Evolutionary conservation across 176 grass and related monocot genomes (phyloP).

Genomic region (Eremochloa ophiuroides): DNA sequence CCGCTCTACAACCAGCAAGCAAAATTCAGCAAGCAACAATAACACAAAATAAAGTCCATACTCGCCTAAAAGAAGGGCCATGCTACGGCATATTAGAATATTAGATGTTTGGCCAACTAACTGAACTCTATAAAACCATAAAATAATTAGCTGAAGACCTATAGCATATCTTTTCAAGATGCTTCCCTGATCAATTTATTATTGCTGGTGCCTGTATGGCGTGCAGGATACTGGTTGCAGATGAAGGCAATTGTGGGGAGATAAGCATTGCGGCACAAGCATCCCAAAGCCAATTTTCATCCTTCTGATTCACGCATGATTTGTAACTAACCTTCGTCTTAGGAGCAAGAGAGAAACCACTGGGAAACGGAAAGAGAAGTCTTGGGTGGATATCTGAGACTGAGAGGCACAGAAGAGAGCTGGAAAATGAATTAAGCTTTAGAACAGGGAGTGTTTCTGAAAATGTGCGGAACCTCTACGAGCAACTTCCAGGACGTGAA

Average conservation of each 20-base stretch:
- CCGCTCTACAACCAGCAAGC: conserved; percentile 24
- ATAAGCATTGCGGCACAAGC: conserved; percentile 47
- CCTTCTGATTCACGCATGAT: conserved; percentile 50
- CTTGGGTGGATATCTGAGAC: conserved; percentile 31
- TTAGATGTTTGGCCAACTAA: conserved; percentile 20
- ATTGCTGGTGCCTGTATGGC: conserved; percentile 17
- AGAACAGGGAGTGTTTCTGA: conserved; percentile 14
- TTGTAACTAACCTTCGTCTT: conserved; percentile 39
- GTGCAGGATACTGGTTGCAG: conserved; percentile 49
- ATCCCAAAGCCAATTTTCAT: conserved; percentile 53
- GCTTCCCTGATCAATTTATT: conserved; percentile 9
- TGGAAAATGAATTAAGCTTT: conserved; percentile 14
- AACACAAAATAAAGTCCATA: neutral
- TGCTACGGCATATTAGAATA: neutral
- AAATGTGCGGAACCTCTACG: neutral
- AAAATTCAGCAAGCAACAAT: conserved; percentile 34
- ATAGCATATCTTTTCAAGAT: conserved; percentile 6
- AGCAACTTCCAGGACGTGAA: conserved; percentile 10
- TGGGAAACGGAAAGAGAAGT: conserved; percentile 17
- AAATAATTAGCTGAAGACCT: conserved; percentile 11
- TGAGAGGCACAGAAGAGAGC: neutral
- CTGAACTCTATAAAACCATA: neutral
- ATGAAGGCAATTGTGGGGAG: conserved; percentile 53
- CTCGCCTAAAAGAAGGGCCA: neutral
- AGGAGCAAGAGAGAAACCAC: conserved; percentile 31